Evolutionary conservation across 75 land plant species (phyloP).

Genomic region (Pinus tabuliformis): DNA sequence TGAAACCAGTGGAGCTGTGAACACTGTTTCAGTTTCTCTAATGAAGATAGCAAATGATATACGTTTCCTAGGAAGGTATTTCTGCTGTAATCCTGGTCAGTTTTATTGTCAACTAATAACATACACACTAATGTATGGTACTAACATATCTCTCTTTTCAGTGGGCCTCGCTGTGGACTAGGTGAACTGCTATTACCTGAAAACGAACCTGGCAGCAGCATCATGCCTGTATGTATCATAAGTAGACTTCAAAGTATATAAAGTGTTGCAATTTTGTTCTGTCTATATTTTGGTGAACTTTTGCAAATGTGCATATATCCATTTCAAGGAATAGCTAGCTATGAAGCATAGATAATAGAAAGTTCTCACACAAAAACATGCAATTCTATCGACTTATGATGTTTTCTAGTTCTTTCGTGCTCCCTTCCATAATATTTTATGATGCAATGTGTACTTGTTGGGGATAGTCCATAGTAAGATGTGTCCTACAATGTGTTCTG

Average conservation of each 20-base stretch:
- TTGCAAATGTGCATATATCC: neutral
- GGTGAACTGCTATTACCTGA: slow-evolving; percentile 94
- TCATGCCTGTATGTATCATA: slow-evolving; percentile 80
- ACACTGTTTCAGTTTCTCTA: slow-evolving; percentile 86
- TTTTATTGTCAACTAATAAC: neutral
- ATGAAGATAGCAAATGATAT: slow-evolving; percentile 98
- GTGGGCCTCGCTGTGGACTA: slow-evolving; percentile 99
- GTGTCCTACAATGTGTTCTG: neutral
- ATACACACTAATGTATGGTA: neutral
- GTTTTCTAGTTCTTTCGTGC: neutral
- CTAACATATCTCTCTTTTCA: slow-evolving; percentile 17
- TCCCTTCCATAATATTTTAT: neutral
- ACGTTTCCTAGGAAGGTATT: slow-evolving; percentile 91
- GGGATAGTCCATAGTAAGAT: neutral
- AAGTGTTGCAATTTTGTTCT: neutral
- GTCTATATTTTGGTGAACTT: neutral
- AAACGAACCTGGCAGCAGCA: slow-evolving; percentile 99
- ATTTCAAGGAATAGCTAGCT: neutral
- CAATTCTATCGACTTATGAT: neutral
- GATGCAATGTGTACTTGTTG: neutral
- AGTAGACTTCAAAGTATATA: neutral
- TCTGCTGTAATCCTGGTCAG: neutral
- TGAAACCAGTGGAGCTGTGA: slow-evolving; percentile 93
- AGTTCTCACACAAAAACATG: neutral
- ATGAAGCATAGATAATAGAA: neutral